phyloP scores from a whole-genome alignment of 1,284 basidiomycete genomes.

The Neolentinus lepideus region DNA sequence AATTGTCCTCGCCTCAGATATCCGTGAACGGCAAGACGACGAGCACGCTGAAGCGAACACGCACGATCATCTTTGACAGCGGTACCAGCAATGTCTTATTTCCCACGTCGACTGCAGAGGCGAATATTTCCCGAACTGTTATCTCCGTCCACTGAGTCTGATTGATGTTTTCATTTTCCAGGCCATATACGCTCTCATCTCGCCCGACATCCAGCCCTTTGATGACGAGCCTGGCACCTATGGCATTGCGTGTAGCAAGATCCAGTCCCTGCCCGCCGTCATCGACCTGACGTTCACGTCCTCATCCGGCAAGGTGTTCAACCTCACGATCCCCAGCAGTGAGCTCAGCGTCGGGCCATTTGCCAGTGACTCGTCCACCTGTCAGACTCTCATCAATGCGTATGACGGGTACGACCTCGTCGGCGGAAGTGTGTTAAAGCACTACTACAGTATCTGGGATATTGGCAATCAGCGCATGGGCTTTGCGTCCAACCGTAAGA shows the following conservation, averaged over 20 bases:
- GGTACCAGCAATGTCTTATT: slow-evolving; percentile 51
- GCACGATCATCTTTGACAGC: slow-evolving; percentile 47
- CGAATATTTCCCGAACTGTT: slow-evolving; percentile 11
- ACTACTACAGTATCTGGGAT: slow-evolving; percentile 53
- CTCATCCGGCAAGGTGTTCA: slow-evolving; percentile 36
- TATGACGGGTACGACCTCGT: slow-evolving; percentile 40
- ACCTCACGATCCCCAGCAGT: slow-evolving; percentile 45
- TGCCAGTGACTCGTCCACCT: slow-evolving; percentile 33
- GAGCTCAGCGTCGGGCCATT: slow-evolving; percentile 53
- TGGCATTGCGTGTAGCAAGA: slow-evolving; percentile 41
- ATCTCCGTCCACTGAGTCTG: background rate
- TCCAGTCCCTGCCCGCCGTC: slow-evolving; percentile 35
- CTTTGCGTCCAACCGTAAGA: slow-evolving; percentile 34
- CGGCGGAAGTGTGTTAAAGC: slow-evolving; percentile 46
- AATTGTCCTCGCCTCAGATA: slow-evolving; percentile 36
- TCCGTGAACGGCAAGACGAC: slow-evolving; percentile 47
- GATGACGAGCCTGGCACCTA: slow-evolving; percentile 44
- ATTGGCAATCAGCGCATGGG: slow-evolving; percentile 38
- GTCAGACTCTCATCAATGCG: slow-evolving; percentile 47
- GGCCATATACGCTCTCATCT: slow-evolving; percentile 47
- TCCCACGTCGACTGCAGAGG: slow-evolving; percentile 37
- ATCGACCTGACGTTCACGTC: slow-evolving; percentile 48
- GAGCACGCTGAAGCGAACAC: slow-evolving; percentile 27
- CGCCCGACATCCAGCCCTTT: slow-evolving; percentile 40
- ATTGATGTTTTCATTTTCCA: slow-evolving; percentile 14